Percentiles rank a stretch among this genome's conserved stretches.
Evolutionary conservation across 441 rosid genomes (phyloP).

Genomic region (Mallotus repandus): DNA sequence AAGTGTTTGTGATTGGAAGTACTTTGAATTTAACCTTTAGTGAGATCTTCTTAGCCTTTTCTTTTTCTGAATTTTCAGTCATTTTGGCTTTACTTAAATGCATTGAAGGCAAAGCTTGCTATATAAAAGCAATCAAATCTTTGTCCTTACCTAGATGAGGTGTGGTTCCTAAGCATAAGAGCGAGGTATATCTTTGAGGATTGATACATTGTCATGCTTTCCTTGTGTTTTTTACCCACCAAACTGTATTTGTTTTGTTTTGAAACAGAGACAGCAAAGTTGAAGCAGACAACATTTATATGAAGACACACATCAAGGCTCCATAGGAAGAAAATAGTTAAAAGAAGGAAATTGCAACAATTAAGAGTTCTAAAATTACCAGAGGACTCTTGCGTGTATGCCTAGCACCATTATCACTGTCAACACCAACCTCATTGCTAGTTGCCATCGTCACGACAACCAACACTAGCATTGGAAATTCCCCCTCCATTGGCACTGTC

Average conservation of each 20-base stretch:
- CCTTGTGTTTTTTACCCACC: not conserved
- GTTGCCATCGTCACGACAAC: too few species aligned
- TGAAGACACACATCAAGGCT: not conserved
- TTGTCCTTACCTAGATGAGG: not conserved
- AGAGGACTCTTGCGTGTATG: too few species aligned
- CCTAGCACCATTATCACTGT: not conserved
- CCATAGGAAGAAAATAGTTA: not conserved
- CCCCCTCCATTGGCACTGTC: not conserved
- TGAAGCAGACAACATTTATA: too few species aligned
- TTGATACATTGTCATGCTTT: not conserved
- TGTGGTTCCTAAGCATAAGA: not conserved
- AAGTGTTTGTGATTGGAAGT: not conserved
- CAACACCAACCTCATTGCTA: not conserved
- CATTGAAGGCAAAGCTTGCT: not conserved
- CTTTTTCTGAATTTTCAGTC: not conserved
- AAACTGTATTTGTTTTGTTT: not conserved
- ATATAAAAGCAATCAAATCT: not conserved
- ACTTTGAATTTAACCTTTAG: not conserved
- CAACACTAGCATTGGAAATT: too few species aligned
- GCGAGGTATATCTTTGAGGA: not conserved
- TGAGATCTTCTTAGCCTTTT: not conserved
- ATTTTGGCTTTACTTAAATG: not conserved
- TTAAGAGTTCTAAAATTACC: too few species aligned
- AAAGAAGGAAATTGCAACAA: not conserved
- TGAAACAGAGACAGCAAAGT: not conserved